Evolutionary conservation across 768 basidiomycete genomes (phyloP), one percentile per base, ranked within the genome.

Genomic region (Suillus fuscotomentosus): DNA sequence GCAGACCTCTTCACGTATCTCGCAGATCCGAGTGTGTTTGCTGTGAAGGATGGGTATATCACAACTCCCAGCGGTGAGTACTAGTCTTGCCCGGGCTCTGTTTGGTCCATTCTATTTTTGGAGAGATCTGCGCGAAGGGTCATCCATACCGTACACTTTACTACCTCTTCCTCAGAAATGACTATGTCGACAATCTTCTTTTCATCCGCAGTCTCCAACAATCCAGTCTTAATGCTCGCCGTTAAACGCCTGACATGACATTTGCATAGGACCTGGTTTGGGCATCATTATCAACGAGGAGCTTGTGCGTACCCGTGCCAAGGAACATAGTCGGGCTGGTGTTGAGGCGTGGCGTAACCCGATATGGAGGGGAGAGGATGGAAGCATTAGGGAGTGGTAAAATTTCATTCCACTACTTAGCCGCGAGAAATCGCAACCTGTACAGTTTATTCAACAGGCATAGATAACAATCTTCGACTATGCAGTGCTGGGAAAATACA

Each of bases 1-100:
- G 84, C 84, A 48, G 89, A 91, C 71, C 78, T 89, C 14, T 80
- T 84, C 68, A 88, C 87, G 1, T 89, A 88, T 74, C 72, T 90
- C 50, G 69, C 70, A 31, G 79, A 86, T 65, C 78, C 85, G 5
- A 72, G 75, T 3, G 81, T 88, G 2, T 88, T 89, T 68, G 72
- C 78, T 5, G 81, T 89, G 14, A 76, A 78, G 47, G 78, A 85
- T 41, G 85, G 88, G 5, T 78, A 84, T 68, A 75, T 89, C 63
- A 70, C 77, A 31, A 75, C 80, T 22, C 75, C 85, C 14, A 62
- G 76, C 71, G 80, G 82, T 80, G 60, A 48, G 48, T 48, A 7
- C 22, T 24, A 47, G 74, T 65, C 31, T 66, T n/a, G 11, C 34
- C 10, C 10, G 36, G 36, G 36, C 54, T 6, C 54, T 57, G 22